phyloP scores from a whole-genome alignment of 768 basidiomycete species.

The Pulveroboletus sp. region DNA sequence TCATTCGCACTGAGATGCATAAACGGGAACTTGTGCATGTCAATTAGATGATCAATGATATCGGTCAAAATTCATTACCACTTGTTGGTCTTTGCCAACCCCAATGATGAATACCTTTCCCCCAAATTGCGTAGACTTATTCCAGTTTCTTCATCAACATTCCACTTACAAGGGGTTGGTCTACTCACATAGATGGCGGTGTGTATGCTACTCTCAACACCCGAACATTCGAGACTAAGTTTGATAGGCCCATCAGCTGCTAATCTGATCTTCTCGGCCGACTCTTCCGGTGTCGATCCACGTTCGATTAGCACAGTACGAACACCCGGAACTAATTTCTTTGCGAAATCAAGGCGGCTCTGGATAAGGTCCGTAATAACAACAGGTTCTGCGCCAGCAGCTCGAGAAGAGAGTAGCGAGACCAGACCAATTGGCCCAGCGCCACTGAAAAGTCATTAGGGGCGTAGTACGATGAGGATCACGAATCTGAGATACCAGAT shows the following conservation, averaged over 20 bases:
- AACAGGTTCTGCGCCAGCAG: slow-evolving; percentile 68
- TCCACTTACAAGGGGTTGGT: neutral
- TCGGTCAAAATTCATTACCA: slow-evolving; percentile 33
- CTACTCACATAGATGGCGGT: slow-evolving; percentile 52
- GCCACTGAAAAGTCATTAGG: slow-evolving; percentile 41
- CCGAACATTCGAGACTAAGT: slow-evolving; percentile 62
- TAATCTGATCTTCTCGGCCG: slow-evolving; percentile 50
- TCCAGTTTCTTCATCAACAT: neutral
- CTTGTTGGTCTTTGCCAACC: slow-evolving; percentile 62
- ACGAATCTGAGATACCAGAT: slow-evolving; percentile 45
- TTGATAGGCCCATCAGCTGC: slow-evolving; percentile 49
- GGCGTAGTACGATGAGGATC: neutral
- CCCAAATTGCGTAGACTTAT: slow-evolving; percentile 60
- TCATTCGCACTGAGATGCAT: slow-evolving; percentile 73
- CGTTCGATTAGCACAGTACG: slow-evolving; percentile 54
- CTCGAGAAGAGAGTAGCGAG: slow-evolving; percentile 59
- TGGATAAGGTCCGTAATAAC: slow-evolving; percentile 68
- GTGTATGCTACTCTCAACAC: slow-evolving; percentile 60
- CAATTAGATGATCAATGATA: neutral
- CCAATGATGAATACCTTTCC: slow-evolving; percentile 71
- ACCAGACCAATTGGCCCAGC: slow-evolving; percentile 68
- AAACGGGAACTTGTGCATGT: slow-evolving; percentile 55
- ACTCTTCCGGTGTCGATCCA: slow-evolving; percentile 44
- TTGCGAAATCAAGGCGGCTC: slow-evolving; percentile 64
- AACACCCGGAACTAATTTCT: slow-evolving; percentile 56